Base-by-base conservation (phyloP, 306 rosid species). In the Sicyos edulis region DNA sequence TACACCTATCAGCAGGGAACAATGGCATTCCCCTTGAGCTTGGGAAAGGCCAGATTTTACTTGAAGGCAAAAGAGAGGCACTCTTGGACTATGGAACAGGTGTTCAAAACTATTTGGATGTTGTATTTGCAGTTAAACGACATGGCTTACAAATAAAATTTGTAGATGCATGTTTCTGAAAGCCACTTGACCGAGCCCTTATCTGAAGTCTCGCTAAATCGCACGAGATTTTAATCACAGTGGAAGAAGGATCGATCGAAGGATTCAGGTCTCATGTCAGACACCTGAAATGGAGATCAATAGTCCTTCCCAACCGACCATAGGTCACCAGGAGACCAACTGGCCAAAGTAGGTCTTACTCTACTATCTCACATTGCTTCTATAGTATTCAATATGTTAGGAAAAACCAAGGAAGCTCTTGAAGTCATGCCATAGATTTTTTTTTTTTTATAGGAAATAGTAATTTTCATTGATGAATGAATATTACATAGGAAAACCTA, bases 191-290 rank as follows among this genome's bases (percentile, higher is more conserved):
- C 58, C 87, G 63, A 40, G 53, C 87, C 54, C 86, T 95, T 44
- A 86, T 95, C 62, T 95, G 99, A 51, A 82, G 80, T 63, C 89
- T 95, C 5, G 97, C 95, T 2, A 95, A 86, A 79, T 85, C 91
- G 16, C 99, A 95, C 0, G 92, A 91, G 70, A 74, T 87, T 78
- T 50, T 95, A 77, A 86, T 95, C 81, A 95, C 99, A 0, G 90
- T 95, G 2, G 97, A 95, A 85, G 99, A 95, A 83, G 99, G 99
- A 71, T 95, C 97, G 2, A 87, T 95, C 9, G 97, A 97, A 66
- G 99, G 99, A 37, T 95, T 95, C 59, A 95, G 96, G 49, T 95
- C 99, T 52, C 99, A 91, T 71, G 99, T 95, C 79, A 26, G 3
- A 26, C 29, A 26, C 29, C 29, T 26, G 29, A 26, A 26, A 26